Evolutionary conservation across 495 filamentous ascomycete genomes (phyloP), one percentile per base, ranked within the genome.

Genomic region (Penicillium manginii): DNA sequence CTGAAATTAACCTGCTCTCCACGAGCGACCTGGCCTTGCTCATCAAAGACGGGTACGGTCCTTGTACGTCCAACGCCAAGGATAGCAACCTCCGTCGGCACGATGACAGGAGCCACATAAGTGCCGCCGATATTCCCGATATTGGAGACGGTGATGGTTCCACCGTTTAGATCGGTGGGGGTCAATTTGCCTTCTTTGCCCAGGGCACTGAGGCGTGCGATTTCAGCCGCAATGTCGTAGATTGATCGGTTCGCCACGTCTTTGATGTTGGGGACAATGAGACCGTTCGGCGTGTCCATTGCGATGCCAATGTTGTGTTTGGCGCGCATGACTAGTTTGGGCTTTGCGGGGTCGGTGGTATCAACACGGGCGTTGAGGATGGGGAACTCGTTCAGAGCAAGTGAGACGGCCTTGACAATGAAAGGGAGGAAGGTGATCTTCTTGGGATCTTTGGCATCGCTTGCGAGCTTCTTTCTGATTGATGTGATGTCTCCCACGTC

Each of bases 61-160:
- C 85, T 88, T 67, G 88, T 85, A 68, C 88, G 86, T 8, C 96
- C 96, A 32, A 99, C 78, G 1, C 96, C 96, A 3, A 99, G 74
- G 67, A 99, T 98, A 10, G 91, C 92, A 19, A 97, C 90, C 71
- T 99, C 93, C 42, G 80, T 88, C 45, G 88, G 84, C 22, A 96
- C 88, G 57, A 98, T 88, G n/a, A 99, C 87, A 1, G 96, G 96
- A 4, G 87, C 84, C 22, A 98, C 86, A 63, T 96, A 96, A 1
- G 89, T 93, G 3, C 96, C 96, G 17, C 96, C 96, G 40, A 99
- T 92, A 60, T 85, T 96, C n/a, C 96, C 96, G 58, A 99, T 93
- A 66, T 99, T 99, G 57, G 91, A 96, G 23, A 99, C 85, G 0
- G 96, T 97, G 66, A 99, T 92, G 0, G 94, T 97, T 3, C 92